Evolutionary conservation across 2,329 filamentous ascomycete genomes (phyloP).

Genomic region (Trichophyton benhamiae): DNA sequence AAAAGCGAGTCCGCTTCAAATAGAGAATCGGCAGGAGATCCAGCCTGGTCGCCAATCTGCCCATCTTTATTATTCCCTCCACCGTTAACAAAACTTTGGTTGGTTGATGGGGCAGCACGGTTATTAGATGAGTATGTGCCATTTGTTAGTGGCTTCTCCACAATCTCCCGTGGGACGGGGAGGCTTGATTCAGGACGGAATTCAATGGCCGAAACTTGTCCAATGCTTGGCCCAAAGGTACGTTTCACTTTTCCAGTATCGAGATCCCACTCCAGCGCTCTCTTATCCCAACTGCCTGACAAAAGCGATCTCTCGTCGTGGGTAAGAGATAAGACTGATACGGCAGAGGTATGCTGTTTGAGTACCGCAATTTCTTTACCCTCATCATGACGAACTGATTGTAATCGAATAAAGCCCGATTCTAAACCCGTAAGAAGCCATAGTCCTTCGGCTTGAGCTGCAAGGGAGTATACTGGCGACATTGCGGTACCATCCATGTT

Average conservation of each 20-base stretch:
- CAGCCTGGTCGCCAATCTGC: slow-evolving; percentile 45
- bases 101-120: slow-evolving; percentile 46
- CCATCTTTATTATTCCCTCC: slow-evolving; percentile 24
- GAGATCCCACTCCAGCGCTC: slow-evolving; percentile 85
- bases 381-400: slow-evolving; percentile 87
- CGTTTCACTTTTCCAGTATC: slow-evolving; percentile 69
- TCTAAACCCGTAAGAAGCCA: slow-evolving; percentile 89
- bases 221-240: slow-evolving; percentile 61
- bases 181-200: slow-evolving; percentile 64
- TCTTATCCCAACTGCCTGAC: slow-evolving; percentile 95
- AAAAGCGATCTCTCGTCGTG: slow-evolving; percentile 77
- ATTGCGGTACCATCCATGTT: slow-evolving; percentile 68
- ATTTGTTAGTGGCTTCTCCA: slow-evolving; percentile 41
- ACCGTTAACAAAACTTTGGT: slow-evolving; percentile 35
- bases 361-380: slow-evolving; percentile 76
- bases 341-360: slow-evolving; percentile 75
- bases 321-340: slow-evolving; percentile 71
- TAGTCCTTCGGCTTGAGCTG: slow-evolving; percentile 75
- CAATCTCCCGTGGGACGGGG: slow-evolving; percentile 61
- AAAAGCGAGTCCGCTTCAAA: slow-evolving; percentile 85
- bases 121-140: slow-evolving; percentile 72
- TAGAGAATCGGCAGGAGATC: slow-evolving; percentile 63
- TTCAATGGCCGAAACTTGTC: slow-evolving; percentile 82
- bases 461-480: slow-evolving; percentile 90
- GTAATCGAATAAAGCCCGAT: slow-evolving; percentile 82